phyloP scores from a whole-genome alignment of 495 filamentous ascomycete species.

The Neurospora terricola region DNA sequence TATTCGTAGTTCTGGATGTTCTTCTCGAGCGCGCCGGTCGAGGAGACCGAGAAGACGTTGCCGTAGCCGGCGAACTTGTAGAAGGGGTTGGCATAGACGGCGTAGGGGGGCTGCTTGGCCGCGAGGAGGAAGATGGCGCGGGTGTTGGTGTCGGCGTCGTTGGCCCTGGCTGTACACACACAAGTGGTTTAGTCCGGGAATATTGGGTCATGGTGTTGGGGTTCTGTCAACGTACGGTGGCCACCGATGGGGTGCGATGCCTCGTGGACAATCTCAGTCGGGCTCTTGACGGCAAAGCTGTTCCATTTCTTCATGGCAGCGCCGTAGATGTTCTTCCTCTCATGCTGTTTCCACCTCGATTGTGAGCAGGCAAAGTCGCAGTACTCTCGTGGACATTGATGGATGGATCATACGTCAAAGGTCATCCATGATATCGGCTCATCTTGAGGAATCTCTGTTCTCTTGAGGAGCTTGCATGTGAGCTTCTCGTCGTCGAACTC shows the following conservation, averaged over 20 bases:
- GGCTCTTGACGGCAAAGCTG: constrained; percentile 63
- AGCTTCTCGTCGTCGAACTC: constrained; percentile 70
- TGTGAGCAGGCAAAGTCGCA: constrained; percentile 13
- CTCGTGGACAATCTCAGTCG: constrained; percentile 68
- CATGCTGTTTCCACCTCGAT: constrained; percentile 41
- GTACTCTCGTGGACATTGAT: not conserved
- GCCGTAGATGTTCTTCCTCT: constrained; percentile 75
- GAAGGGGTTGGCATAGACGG: constrained; percentile 79
- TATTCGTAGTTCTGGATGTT: constrained; percentile 78
- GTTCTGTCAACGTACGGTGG: constrained; percentile 30
- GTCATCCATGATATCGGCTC: constrained; percentile 90
- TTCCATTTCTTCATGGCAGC: constrained; percentile 86
- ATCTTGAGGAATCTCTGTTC: constrained; percentile 65
- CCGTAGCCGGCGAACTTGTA: constrained; percentile 74
- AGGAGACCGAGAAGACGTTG: constrained; percentile 62
- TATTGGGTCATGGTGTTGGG: not conserved
- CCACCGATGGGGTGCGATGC: constrained; percentile 58
- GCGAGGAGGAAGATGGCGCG: constrained; percentile 79
- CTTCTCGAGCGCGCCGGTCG: constrained; percentile 48
- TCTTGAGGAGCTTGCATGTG: constrained; percentile 61
- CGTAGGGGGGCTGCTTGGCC: constrained; percentile 62
- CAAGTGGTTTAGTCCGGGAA: not conserved
- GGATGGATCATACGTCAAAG: constrained; percentile 51
- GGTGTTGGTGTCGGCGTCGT: constrained; percentile 61
- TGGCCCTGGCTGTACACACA: constrained; percentile 46